Evolutionary conservation across 2,329 filamentous ascomycete species (phyloP).

Genomic region (Penicillium sumatraense): DNA sequence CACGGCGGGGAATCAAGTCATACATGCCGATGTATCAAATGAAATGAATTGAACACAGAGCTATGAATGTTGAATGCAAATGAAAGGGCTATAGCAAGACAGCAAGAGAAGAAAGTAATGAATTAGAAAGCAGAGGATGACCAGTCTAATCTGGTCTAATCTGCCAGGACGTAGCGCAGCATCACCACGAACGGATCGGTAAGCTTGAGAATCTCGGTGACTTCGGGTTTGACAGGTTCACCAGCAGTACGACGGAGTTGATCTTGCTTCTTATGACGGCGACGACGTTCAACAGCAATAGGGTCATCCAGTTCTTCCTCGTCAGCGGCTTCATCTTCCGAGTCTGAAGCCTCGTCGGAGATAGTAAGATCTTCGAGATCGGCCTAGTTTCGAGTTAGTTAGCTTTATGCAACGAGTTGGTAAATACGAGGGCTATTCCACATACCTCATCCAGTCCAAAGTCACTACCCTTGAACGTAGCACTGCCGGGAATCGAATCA

Average conservation of each 20-base stretch:
- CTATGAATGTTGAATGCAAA: slow-evolving; percentile 2
- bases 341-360: slow-evolving; percentile 71
- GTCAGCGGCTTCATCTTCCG: slow-evolving; percentile 68
- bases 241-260: slow-evolving; percentile 78
- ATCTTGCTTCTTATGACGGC: slow-evolving; percentile 77
- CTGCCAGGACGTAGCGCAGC: slow-evolving; percentile 78
- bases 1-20: background rate
- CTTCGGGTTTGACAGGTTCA: slow-evolving; percentile 78
- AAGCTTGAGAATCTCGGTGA: slow-evolving; percentile 80
- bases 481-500: slow-evolving; percentile 58
- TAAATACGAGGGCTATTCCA: too few species aligned
- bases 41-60: background rate
- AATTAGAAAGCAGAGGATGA: background rate
- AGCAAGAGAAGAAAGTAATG: background rate
- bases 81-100: background rate
- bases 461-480: slow-evolving; percentile 74
- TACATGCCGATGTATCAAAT: slow-evolving; percentile 1
- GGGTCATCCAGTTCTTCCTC: slow-evolving; percentile 79
- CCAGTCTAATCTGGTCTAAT: slow-evolving; percentile 52
- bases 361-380: slow-evolving; percentile 87
- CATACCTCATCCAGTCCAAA: slow-evolving; percentile 83
- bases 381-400: slow-evolving; percentile 42
- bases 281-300: slow-evolving; percentile 81
- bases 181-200: slow-evolving; percentile 79
- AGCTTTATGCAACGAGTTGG: too few species aligned